A percentile compares a stretch with the other conserved stretches of the same genome.
Conservation (phyloP, 1,139 yeast species). For the Zygosaccharomyces sapae region DNA sequence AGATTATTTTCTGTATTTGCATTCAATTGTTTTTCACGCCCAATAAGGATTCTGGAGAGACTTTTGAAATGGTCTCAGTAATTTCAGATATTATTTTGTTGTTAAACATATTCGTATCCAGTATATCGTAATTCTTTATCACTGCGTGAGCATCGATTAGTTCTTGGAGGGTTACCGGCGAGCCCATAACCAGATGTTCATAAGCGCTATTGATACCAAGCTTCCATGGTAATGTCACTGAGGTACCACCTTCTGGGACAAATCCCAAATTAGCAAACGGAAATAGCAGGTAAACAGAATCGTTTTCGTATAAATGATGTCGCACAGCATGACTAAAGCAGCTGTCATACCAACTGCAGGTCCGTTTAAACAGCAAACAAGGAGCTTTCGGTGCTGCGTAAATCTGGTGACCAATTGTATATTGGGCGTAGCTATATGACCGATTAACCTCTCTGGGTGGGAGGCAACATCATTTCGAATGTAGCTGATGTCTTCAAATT, state of each 20-base stretch:
- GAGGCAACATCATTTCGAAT: constrained; percentile 14
- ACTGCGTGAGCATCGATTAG: constrained; percentile 56
- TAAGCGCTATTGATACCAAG: constrained; percentile 72
- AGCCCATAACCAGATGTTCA: constrained; percentile 69
- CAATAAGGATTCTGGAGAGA: constrained; percentile 56
- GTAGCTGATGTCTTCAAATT: constrained; percentile 42
- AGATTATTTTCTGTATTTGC: constrained; percentile 44
- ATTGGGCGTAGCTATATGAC: constrained; percentile 61
- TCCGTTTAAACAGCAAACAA: constrained; percentile 77
- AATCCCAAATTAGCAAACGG: constrained; percentile 85
- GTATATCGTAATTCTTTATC: constrained; percentile 49
- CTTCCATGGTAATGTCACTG: constrained; percentile 63
- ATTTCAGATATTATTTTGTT: constrained; percentile 46
- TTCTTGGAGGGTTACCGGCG: constrained; percentile 58
- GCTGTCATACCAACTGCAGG: constrained; percentile 82
- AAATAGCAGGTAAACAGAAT: constrained; percentile 56
- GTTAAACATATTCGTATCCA: constrained; percentile 59
- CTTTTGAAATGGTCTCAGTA: constrained; percentile 42
- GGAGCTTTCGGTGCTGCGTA: constrained; percentile 64
- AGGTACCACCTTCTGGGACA: constrained; percentile 78
- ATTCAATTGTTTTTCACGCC: constrained; percentile 53
- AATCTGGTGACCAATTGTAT: constrained; percentile 63
- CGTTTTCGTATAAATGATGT: constrained; percentile 65
- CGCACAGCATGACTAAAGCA: constrained; percentile 70
- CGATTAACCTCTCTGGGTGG: constrained; percentile 26